Percentiles rank a stretch among this genome's conserved stretches.
Evolutionary conservation across 768 basidiomycete genomes (phyloP).

Genomic region (Filobasidium wieringae): DNA sequence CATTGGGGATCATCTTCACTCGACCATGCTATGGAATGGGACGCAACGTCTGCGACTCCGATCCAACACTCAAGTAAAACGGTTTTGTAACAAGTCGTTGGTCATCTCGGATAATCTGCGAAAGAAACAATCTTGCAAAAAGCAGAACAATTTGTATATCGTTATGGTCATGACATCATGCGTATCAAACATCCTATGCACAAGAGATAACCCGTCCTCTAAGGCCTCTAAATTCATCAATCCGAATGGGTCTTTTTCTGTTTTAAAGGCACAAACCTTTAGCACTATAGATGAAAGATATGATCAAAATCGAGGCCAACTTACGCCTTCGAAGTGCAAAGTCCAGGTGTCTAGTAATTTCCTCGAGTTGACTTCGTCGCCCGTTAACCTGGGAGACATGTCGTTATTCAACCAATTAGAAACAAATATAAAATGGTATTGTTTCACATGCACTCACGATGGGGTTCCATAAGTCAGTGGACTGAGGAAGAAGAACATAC

Average conservation of each 20-base stretch:
- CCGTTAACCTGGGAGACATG: conserved; percentile 53
- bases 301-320: background rate
- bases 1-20: background rate
- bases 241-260: conserved; percentile 11
- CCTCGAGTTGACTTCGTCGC: conserved; percentile 71
- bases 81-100: too few species aligned
- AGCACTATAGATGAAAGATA: background rate
- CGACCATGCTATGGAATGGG: background rate
- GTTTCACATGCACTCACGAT: conserved; percentile 70
- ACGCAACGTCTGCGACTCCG: too few species aligned
- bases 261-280: background rate
- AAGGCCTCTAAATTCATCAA: background rate
- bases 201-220: background rate
- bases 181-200: background rate
- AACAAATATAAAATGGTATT: too few species aligned
- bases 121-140: too few species aligned
- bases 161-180: too few species aligned
- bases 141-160: too few species aligned
- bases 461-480: conserved; percentile 95
- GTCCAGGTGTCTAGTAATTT: conserved; percentile 83
- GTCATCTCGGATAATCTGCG: too few species aligned
- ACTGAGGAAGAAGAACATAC: conserved; percentile 51
- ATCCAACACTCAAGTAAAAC: too few species aligned
- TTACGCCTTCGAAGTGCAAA: conserved; percentile 48
- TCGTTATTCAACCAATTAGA: too few species aligned